A percentile compares a stretch with the other conserved stretches of the same genome.
These are phyloP conservation scores for Colletotrichum aenigma DNA, from an alignment of 2,329 filamentous ascomycete species.

Conservation along the genomic window DNA sequence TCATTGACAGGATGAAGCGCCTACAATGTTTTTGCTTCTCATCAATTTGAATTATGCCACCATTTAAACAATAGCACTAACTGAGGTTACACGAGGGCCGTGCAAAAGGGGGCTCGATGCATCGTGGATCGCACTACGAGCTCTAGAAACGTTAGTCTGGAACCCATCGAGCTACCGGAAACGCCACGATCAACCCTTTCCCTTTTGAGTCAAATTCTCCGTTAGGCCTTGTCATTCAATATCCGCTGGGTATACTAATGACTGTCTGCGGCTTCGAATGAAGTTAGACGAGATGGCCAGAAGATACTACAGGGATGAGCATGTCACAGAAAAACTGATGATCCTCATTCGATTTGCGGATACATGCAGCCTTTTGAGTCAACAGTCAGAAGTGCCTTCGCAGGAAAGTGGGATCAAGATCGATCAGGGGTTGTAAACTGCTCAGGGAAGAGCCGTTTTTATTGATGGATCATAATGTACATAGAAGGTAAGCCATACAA, in stretches of 20 bases:
- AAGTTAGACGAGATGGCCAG: neutral
- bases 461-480: neutral
- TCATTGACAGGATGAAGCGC: neutral
- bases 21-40: neutral
- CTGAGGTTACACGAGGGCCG: neutral
- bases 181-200: neutral
- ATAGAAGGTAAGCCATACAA: neutral
- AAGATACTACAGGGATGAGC: neutral
- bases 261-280: neutral
- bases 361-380: neutral
- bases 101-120: neutral
- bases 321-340: neutral
- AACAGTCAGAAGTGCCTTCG: neutral
- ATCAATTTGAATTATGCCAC: neutral
- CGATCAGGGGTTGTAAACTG: neutral
- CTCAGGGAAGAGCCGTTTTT: neutral
- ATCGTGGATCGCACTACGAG: neutral
- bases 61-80: accelerated
- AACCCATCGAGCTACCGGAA: neutral
- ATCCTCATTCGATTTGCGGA: neutral
- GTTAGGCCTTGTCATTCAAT: neutral
- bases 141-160: neutral
- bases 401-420: neutral
- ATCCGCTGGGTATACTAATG: neutral
- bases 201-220: neutral